These are phyloP conservation scores for Penicillium pancosmium DNA, from an alignment of 495 filamentous ascomycete genomes.

Conservation along the genomic window DNA sequence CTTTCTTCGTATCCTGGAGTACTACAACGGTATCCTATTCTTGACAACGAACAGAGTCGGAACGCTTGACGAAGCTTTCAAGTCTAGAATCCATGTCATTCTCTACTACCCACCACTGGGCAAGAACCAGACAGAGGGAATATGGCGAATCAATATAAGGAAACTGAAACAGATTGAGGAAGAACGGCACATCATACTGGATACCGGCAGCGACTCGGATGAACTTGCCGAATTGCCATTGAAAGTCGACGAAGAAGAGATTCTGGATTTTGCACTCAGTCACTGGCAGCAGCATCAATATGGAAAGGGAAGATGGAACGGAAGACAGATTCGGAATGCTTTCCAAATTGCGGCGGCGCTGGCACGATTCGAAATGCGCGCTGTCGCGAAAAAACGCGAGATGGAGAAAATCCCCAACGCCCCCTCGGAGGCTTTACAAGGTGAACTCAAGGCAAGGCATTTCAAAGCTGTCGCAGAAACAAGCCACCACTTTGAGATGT, in stretches of 20 bases:
- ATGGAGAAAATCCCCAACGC: background rate
- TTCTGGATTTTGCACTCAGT: conserved; percentile 4
- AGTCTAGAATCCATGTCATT: conserved; percentile 51
- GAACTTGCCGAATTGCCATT: background rate
- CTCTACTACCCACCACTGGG: conserved; percentile 16
- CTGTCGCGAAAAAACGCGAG: conserved; percentile 2
- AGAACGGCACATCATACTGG: background rate
- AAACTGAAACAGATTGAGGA: conserved; percentile 2
- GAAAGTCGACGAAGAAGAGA: conserved; percentile 8
- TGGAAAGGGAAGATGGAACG: conserved; percentile 6
- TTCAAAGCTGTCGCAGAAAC: conserved; percentile 6
- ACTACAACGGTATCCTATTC: conserved; percentile 60
- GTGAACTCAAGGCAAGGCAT: conserved; percentile 5
- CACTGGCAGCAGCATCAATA: conserved; percentile 1
- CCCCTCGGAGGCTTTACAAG: background rate
- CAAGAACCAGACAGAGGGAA: conserved; percentile 1
- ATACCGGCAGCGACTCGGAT: background rate
- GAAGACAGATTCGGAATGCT: conserved; percentile 8
- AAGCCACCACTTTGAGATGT: conserved; percentile 7
- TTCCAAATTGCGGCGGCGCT: conserved; percentile 10
- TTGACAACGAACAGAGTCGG: conserved; percentile 57
- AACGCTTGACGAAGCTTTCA: conserved; percentile 53
- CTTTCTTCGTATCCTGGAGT: conserved; percentile 58
- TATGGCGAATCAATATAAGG: conserved; percentile 7
- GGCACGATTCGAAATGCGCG: conserved; percentile 5